Evolutionary conservation across 208 protist species (phyloP).

Genomic region (Leishmania major): DNA sequence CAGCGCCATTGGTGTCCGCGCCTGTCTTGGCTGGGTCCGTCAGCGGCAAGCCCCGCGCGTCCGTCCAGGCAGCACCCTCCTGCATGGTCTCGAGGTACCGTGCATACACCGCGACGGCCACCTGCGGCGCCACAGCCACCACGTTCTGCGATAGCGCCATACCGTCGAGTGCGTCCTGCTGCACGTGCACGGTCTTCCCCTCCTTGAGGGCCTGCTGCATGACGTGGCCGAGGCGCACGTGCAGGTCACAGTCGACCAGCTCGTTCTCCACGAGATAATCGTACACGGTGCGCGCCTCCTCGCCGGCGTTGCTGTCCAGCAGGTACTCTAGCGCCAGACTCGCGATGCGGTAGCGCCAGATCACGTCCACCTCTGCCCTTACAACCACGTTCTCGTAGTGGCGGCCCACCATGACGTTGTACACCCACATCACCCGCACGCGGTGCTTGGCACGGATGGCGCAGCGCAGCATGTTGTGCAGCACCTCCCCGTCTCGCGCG

Average conservation of each 20-base stretch:
- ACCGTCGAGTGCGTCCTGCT: slow-evolving; percentile 32
- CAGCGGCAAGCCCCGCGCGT: slow-evolving; percentile 20
- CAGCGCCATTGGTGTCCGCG: slow-evolving; percentile 6
- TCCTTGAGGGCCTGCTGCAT: slow-evolving; percentile 79
- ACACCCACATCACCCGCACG: slow-evolving; percentile 90
- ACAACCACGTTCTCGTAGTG: slow-evolving; percentile 88
- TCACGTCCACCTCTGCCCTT: slow-evolving; percentile 72
- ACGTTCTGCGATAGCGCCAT: slow-evolving; percentile 64
- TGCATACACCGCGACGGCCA: slow-evolving; percentile 65
- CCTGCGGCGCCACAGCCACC: slow-evolving; percentile 63
- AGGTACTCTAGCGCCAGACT: slow-evolving; percentile 69
- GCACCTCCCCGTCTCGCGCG: slow-evolving; percentile 82
- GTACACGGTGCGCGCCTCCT: slow-evolving; percentile 80
- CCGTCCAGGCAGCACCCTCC: slow-evolving; percentile 18
- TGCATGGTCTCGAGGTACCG: slow-evolving; percentile 41
- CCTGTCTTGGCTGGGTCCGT: slow-evolving; percentile 19
- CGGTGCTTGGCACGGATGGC: slow-evolving; percentile 80
- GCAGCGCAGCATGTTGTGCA: slow-evolving; percentile 83
- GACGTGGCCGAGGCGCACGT: slow-evolving; percentile 70
- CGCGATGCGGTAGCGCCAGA: slow-evolving; percentile 87
- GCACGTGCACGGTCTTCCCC: slow-evolving; percentile 59
- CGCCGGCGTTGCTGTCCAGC: slow-evolving; percentile 64
- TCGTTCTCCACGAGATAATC: slow-evolving; percentile 66
- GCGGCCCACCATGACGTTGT: slow-evolving; percentile 85
- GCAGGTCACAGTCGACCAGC: slow-evolving; percentile 76